Base-by-base conservation (phyloP, 1,284 basidiomycete species). In the Rhodotorula mucilaginosa region DNA sequence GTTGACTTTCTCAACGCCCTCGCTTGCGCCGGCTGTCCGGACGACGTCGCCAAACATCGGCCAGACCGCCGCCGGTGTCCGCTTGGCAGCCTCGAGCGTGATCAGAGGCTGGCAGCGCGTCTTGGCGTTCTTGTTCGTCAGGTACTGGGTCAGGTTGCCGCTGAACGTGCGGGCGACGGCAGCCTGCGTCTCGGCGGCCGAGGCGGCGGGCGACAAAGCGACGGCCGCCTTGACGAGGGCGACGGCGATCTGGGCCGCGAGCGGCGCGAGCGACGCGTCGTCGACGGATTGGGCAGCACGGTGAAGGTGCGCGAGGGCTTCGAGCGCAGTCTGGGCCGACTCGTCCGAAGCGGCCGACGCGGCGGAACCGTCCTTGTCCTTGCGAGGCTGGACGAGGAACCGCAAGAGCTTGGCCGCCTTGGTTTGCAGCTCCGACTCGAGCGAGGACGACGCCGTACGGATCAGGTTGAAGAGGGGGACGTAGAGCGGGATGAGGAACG, bases 1-100 rank as follows among this genome's bases (percentile, higher is more conserved):
- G 70, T 86, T 86, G 46, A 80, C 81, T 2, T 85, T 84, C 34
- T 75, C 69, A 4, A 62, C 69, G 21, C 75, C 67, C 13, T 62
- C 65, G 15, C 16, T 47, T 5, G 26, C 59, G 18, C 59, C 59
- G 6, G 70, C 69, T 8, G 71, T 49, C 61, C 60, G 31, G 31
- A 76, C 44, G 26, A 73, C 21, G n/a, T 48, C 39, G 5, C 66
- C 71, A 16, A 69, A 67, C 61, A 67, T 31, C 10, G 58, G 65
- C 73, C 73, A 75, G 2, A 70, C 73, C 12, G 68, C 64, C 2
- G 70, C 67, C 3, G 75, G 75, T 10, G 65, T 49, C 5, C 73
- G 67, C 51, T 69, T 68, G 26, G 54, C 62, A 19, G 73, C 65
- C 39, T 76, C 75, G 61, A 34, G 34, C 44, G 71, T 75, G 29